These are phyloP conservation scores for Rhododendron griersonianum DNA, from an alignment of 148 eudicot genomes.

Conservation along the genomic window DNA sequence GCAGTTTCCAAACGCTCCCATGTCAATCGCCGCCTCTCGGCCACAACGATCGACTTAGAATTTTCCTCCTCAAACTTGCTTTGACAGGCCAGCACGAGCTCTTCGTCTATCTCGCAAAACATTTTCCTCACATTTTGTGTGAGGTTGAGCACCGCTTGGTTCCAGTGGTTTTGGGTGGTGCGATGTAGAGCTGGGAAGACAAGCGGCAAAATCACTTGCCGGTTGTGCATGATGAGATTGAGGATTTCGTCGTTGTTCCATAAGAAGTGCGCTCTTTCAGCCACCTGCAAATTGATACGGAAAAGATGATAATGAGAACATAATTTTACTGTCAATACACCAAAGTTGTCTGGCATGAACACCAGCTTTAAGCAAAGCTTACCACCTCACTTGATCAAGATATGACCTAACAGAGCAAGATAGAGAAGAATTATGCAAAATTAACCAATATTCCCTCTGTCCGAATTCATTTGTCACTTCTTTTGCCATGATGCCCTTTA, in stretches of 20 bases:
- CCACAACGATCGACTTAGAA: constrained; percentile 19
- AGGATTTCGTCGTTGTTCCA: constrained; percentile 49
- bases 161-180: constrained; percentile 40
- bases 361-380: neutral
- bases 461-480: neutral
- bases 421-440: neutral
- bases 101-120: constrained; percentile 40
- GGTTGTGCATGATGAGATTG: constrained; percentile 35
- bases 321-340: neutral
- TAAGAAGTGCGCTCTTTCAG: constrained; percentile 41
- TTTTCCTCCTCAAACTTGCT: constrained; percentile 32
- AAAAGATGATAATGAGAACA: neutral
- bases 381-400: neutral
- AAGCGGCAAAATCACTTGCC: constrained; percentile 43
- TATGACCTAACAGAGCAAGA: neutral
- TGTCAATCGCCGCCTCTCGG: constrained; percentile 34
- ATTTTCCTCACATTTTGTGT: constrained; percentile 40
- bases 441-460: neutral
- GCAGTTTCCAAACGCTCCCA: constrained; percentile 44
- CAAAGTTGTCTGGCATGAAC: neutral
- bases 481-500: neutral
- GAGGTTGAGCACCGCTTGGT: constrained; percentile 41
- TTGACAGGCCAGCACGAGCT: constrained; percentile 33
- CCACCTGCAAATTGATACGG: constrained; percentile 30
- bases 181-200: constrained; percentile 34